Percentiles rank a stretch among this genome's conserved stretches.
These are phyloP conservation scores for Scenedesmus sp. DNA, from an alignment of 163 green algal genomes.

Conservation along the genomic window DNA sequence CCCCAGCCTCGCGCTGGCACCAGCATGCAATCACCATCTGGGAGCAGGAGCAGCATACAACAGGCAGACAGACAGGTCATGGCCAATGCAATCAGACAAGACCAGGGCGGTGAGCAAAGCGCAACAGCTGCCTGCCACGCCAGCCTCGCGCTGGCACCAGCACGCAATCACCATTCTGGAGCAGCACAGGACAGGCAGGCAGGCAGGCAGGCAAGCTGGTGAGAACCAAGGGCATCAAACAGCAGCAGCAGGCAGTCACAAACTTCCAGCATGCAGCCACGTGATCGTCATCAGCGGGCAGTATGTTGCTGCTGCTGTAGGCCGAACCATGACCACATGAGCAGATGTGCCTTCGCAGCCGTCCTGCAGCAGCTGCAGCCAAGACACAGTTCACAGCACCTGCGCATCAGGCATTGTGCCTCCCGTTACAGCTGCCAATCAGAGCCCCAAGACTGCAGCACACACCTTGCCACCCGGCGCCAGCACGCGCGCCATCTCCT, in stretches of 20 bases:
- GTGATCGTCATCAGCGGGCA: too few relatives aligned
- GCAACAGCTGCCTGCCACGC: conserved; percentile 10
- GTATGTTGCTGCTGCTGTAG: too few relatives aligned
- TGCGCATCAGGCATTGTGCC: background rate
- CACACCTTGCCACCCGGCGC: conserved; percentile 74
- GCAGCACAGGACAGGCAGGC: background rate
- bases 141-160: conserved; percentile 92
- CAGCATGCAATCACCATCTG: conserved; percentile 71
- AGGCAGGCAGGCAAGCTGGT: background rate
- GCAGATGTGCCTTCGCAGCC: background rate
- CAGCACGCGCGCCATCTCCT: conserved; percentile 95
- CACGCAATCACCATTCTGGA: conserved; percentile 64
- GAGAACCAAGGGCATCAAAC: background rate
- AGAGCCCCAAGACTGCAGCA: background rate
- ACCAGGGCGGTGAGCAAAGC: too few relatives aligned
- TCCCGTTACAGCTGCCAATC: background rate
- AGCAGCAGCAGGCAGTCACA: too few relatives aligned
- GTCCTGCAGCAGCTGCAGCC: background rate
- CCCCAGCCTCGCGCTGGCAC: conserved; percentile 91
- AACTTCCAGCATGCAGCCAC: too few relatives aligned
- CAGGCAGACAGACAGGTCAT: background rate
- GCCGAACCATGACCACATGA: too few relatives aligned
- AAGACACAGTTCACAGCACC: background rate
- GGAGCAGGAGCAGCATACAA: too few relatives aligned
- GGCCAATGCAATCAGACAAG: background rate